A percentile compares a stretch with the other conserved stretches of the same genome.
These are phyloP conservation scores for Claviceps arundinis DNA, from an alignment of 2,329 filamentous ascomycete genomes.

Conservation along the genomic window DNA sequence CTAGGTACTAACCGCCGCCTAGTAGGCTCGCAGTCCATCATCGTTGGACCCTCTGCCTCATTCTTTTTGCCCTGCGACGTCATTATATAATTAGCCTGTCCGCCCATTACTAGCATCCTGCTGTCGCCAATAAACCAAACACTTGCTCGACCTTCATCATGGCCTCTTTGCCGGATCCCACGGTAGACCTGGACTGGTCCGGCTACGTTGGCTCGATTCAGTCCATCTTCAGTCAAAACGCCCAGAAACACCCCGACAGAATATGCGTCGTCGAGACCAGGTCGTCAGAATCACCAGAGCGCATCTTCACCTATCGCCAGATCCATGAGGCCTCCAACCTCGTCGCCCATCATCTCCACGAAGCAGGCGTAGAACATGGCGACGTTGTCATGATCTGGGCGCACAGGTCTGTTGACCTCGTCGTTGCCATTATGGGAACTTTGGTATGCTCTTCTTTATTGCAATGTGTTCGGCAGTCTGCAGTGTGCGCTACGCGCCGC, in stretches of 20 bases:
- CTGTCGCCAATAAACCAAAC: neutral
- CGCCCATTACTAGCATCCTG: neutral
- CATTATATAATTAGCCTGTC: neutral
- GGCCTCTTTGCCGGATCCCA: slow-evolving; percentile 45
- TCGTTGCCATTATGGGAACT: slow-evolving; percentile 64
- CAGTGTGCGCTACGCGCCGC: neutral
- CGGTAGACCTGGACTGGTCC: slow-evolving; percentile 53
- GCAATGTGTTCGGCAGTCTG: neutral
- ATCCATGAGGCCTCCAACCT: slow-evolving; percentile 77
- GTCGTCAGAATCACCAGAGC: slow-evolving; percentile 32
- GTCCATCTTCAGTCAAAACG: slow-evolving; percentile 55
- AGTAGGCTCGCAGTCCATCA: neutral
- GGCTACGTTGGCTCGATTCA: slow-evolving; percentile 53
- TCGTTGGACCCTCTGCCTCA: neutral
- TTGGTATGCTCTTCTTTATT: slow-evolving; percentile 16
- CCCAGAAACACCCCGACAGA: slow-evolving; percentile 50
- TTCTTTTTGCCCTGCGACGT: neutral
- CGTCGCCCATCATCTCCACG: slow-evolving; percentile 64
- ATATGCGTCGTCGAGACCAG: slow-evolving; percentile 37
- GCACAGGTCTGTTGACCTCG: slow-evolving; percentile 56
- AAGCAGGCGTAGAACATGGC: slow-evolving; percentile 58
- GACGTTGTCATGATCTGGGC: slow-evolving; percentile 93
- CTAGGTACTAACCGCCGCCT: neutral
- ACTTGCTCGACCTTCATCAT: neutral
- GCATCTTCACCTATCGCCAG: slow-evolving; percentile 69